Percentiles rank a stretch among this genome's conserved stretches.
These are phyloP conservation scores for Dioszegia crocea DNA, from an alignment of 768 basidiomycete species.

Conservation along the genomic window DNA sequence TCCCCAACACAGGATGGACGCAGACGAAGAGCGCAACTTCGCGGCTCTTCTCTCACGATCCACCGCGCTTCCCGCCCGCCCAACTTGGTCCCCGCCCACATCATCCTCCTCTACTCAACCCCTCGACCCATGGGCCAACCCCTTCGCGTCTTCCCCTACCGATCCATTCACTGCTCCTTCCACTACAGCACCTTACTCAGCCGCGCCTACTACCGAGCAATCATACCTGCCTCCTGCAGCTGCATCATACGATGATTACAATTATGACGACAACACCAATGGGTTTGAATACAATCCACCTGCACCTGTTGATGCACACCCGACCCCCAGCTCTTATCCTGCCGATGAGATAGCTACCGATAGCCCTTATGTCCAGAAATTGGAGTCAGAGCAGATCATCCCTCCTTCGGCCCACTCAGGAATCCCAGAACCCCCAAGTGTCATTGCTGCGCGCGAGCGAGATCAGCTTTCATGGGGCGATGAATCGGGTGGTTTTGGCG, in stretches of 20 bases:
- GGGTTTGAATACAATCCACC: constrained; percentile 1
- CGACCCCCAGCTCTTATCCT: not conserved
- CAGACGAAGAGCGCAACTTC: constrained; percentile 41
- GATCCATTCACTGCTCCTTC: constrained; percentile 2
- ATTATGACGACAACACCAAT: not conserved
- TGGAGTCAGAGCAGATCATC: constrained; percentile 23
- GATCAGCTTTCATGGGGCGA: not conserved
- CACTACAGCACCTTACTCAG: constrained; percentile 5
- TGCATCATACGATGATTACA: not conserved
- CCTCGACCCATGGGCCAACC: constrained; percentile 46
- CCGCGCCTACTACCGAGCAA: not conserved
- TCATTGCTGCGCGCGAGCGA: constrained; percentile 35
- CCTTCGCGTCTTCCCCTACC: constrained; percentile 31
- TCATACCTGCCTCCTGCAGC: not conserved
- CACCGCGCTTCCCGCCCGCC: constrained; percentile 14
- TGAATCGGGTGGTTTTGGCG: constrained; percentile 6
- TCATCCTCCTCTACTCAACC: constrained; percentile 6
- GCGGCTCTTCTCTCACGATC: constrained; percentile 37
- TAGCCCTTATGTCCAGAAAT: constrained; percentile 33
- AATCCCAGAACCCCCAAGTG: constrained; percentile 35
- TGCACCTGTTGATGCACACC: not conserved
- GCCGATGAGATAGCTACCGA: constrained; percentile 10
- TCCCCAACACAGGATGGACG: constrained; percentile 22
- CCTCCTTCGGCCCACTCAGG: not conserved
- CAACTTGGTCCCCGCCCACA: constrained; percentile 17